Evolutionary conservation across 805 yeast species (phyloP).

Genomic region (Sugiyamaella lignohabitans): DNA sequence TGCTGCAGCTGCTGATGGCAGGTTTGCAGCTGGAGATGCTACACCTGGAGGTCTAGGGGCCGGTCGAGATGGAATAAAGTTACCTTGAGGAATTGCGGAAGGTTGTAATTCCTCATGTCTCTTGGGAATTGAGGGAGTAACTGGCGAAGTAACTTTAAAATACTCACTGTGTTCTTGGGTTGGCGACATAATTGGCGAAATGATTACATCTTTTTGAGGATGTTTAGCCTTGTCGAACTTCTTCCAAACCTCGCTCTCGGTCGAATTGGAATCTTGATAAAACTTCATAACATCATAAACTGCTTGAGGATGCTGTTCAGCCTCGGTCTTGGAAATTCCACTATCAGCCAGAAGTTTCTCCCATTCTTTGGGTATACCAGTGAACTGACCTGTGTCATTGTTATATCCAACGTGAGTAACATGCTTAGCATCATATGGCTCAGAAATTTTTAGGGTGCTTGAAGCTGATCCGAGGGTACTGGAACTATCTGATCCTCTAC

Average conservation of each 20-base stretch:
- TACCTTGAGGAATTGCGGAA: conserved; percentile 5
- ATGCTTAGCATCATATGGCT: conserved; percentile 86
- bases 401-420: conserved; percentile 95
- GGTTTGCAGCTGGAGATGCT: conserved; percentile 5
- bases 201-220: background rate
- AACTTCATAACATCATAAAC: conserved; percentile 87
- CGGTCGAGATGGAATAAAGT: conserved; percentile 26
- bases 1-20: conserved; percentile 8
- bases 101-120: background rate
- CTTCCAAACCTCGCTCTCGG: conserved; percentile 27
- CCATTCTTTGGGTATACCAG: conserved; percentile 94
- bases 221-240: conserved; percentile 23
- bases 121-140: background rate
- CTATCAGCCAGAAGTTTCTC: conserved; percentile 72
- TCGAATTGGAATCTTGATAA: conserved; percentile 36
- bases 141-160: conserved; percentile 6
- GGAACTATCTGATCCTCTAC: background rate
- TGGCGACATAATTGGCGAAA: background rate
- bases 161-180: conserved; percentile 7
- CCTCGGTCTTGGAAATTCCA: conserved; percentile 83
- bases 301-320: conserved; percentile 88
- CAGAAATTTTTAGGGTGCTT: conserved; percentile 53
- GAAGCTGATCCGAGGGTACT: conserved; percentile 8
- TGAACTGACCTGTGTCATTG: conserved; percentile 73
- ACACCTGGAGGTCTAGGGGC: conserved; percentile 29